A percentile compares a stretch with the other conserved stretches of the same genome.
Conservation (phyloP, 306 rosid genomes). For the Datisca glomerata region DNA sequence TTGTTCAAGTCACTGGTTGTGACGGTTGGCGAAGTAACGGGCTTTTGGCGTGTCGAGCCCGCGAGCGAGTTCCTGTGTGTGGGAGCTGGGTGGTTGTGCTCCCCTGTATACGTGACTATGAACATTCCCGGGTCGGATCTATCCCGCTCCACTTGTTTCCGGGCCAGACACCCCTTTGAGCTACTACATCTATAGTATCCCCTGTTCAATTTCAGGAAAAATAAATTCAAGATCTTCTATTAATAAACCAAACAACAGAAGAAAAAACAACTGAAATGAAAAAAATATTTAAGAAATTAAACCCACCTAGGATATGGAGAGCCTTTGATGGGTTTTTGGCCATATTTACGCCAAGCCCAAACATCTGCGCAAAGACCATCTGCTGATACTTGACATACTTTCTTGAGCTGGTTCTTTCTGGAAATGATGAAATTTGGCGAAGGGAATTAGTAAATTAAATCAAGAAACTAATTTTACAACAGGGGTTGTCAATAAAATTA, state of each 20-base stretch:
- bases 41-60: constrained; percentile 78
- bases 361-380: constrained; percentile 63
- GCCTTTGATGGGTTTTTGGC: constrained; percentile 89
- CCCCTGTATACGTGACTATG: constrained; percentile 78
- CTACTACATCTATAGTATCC: constrained; percentile 90
- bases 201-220: constrained; percentile 20
- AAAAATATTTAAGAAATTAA: neutral
- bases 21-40: constrained; percentile 17
- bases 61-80: constrained; percentile 88
- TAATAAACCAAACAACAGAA: no score
- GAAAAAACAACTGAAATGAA: neutral
- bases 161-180: constrained; percentile 83
- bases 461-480: no score
- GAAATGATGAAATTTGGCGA: neutral
- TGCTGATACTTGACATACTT: constrained; percentile 69
- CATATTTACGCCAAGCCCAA: constrained; percentile 95
- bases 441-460: no score
- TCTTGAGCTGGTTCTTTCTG: constrained; percentile 77
- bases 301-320: constrained; percentile 82
- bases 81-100: constrained; percentile 88
- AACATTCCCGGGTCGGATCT: constrained; percentile 80
- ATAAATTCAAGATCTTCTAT: neutral
- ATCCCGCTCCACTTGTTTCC: constrained; percentile 82
- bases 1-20: constrained; percentile 20
- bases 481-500: neutral